Evolutionary conservation across 129 eudicot genomes (phyloP).

Genomic region (Oenanthe sinensis): DNA sequence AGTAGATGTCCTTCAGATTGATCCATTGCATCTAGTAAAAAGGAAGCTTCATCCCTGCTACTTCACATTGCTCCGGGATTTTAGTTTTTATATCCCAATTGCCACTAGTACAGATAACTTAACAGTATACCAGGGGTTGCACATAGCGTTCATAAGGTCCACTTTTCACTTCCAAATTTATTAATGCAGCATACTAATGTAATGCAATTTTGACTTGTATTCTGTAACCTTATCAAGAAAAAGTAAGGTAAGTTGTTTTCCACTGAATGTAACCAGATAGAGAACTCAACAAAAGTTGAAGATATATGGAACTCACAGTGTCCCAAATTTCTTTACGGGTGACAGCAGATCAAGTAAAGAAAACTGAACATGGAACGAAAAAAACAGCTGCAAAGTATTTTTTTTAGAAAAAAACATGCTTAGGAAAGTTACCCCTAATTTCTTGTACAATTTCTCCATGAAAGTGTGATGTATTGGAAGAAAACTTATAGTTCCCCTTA

Average conservation of each 20-base stretch:
- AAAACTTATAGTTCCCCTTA: neutral
- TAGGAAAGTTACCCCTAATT: neutral
- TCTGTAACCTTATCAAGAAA: neutral
- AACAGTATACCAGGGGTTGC: constrained; percentile 9
- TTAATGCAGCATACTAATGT: neutral
- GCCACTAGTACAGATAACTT: constrained; percentile 28
- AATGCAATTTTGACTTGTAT: neutral
- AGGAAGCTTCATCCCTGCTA: constrained; percentile 60
- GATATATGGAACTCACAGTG: neutral
- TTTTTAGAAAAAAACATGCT: too few relatives aligned
- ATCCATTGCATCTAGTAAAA: constrained; percentile 89
- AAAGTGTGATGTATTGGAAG: neutral
- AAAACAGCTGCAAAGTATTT: neutral
- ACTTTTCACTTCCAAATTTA: neutral
- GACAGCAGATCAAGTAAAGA: neutral
- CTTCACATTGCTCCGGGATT: constrained; percentile 72
- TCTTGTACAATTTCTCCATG: neutral
- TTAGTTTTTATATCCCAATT: constrained; percentile 96
- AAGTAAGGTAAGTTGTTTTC: neutral
- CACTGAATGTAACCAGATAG: too few relatives aligned
- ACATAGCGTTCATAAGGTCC: neutral
- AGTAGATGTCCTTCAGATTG: constrained; percentile 77
- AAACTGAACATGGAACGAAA: neutral
- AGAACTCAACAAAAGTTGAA: neutral
- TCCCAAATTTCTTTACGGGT: neutral